Evolutionary conservation across 495 filamentous ascomycete genomes (phyloP), one percentile per base, ranked within the genome.

Genomic region (Penicillium canariense): DNA sequence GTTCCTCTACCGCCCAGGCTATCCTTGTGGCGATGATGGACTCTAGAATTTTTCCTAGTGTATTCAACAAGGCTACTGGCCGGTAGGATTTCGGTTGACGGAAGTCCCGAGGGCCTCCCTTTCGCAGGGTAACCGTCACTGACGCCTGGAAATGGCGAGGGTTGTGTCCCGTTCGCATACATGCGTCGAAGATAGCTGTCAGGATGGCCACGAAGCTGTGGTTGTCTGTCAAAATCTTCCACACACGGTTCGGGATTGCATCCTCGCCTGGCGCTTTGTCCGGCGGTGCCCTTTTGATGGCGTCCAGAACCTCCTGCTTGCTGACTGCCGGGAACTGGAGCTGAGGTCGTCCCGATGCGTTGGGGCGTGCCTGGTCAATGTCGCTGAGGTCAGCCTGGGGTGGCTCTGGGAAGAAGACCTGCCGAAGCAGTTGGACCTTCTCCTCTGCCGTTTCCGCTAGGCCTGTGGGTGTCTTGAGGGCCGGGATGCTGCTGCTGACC

Each of bases 181-280:
- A 65, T 0, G 46, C 47, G 17, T 68, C 57, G 50, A 67, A 72
- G 20, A 71, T 50, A 6, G 45, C 22, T 2, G 36, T 47, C 14
- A 62, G n/a, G 2, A 35, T 36, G 1, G 10, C 7, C 11, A 58
- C 18, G 8, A 55, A 47, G 0, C 14, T 5, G 2, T 48, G 20
- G 15, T 54, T 31, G 10, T 52, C 5, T 3, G 50, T 40, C 1
- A 69, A 30, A 18, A 28, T 14, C 20, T 56, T 47, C 51, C 30
- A 56, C 0, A 69, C 28, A 7, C 32, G 35, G 28, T 69, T 67
- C 0, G 60, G 53, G 27, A 70, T 66, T 3, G 27, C 34, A 35
- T 70, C 59, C 2, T 27, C 10, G 2, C 61, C 59, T 8, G 65
- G 64, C 9, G 67, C 68, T 54, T 71, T 74, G 20, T 69, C 52